Conservation (phyloP, 441 rosid species). For the Gossypium laxum region DNA sequence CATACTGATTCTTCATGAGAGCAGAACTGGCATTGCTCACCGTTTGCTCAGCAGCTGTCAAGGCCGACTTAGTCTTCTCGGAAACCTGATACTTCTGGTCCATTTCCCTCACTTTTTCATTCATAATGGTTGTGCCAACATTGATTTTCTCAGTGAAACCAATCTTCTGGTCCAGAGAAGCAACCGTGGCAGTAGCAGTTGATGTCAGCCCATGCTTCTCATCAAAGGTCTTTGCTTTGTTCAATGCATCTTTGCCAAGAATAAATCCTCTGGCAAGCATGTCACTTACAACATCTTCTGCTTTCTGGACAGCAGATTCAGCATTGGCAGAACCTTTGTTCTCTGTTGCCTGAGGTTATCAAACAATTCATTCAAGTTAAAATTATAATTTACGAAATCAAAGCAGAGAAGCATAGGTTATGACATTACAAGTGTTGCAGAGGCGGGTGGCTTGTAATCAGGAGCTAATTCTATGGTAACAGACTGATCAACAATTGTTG, state of each 20-base stretch:
- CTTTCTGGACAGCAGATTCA: slow-evolving; percentile 55
- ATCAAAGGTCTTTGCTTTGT: slow-evolving; percentile 64
- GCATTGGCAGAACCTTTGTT: slow-evolving; percentile 27
- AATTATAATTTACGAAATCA: not conserved
- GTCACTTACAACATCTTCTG: slow-evolving; percentile 68
- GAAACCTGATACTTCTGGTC: slow-evolving; percentile 83
- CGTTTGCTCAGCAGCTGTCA: slow-evolving; percentile 64
- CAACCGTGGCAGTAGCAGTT: slow-evolving; percentile 62
- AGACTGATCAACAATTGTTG: slow-evolving; percentile 64
- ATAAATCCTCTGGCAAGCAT: slow-evolving; percentile 78
- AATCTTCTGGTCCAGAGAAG: slow-evolving; percentile 61
- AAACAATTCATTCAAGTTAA: slow-evolving; percentile 10
- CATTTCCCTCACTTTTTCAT: slow-evolving; percentile 71
- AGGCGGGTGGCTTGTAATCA: slow-evolving; percentile 57
- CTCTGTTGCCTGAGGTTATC: slow-evolving; percentile 28
- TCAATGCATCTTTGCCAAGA: slow-evolving; percentile 68
- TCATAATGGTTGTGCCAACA: slow-evolving; percentile 51
- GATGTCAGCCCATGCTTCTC: slow-evolving; percentile 71
- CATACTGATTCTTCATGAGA: slow-evolving; percentile 70
- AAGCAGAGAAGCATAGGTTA: not conserved
- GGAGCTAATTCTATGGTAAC: slow-evolving; percentile 53
- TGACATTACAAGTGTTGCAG: slow-evolving; percentile 28
- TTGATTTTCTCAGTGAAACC: slow-evolving; percentile 63
- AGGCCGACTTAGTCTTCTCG: slow-evolving; percentile 71
- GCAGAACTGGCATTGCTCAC: slow-evolving; percentile 67